Percentiles rank a stretch among this genome's conserved stretches.
These are phyloP conservation scores for Backusella parvicylindrica DNA, from an alignment of 192 early-diverging fungal genomes.

Conservation along the genomic window DNA sequence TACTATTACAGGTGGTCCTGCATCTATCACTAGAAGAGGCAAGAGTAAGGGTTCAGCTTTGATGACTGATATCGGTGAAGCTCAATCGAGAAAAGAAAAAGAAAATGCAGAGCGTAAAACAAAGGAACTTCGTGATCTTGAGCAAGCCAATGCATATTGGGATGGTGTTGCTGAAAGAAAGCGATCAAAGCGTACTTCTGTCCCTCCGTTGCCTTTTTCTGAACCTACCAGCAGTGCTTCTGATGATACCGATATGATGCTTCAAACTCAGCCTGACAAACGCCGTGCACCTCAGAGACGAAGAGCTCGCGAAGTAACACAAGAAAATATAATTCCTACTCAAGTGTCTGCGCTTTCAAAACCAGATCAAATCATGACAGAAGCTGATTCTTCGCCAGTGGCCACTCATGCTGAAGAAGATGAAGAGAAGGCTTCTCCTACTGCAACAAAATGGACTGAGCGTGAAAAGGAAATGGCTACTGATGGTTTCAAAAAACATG, in stretches of 20 bases:
- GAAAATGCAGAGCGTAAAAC: constrained; percentile 42
- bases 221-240: not conserved
- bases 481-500: constrained; percentile 61
- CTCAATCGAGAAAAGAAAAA: constrained; percentile 38
- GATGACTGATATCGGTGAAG: constrained; percentile 53
- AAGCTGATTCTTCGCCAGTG: constrained; percentile 6
- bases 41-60: constrained; percentile 40
- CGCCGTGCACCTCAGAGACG: constrained; percentile 2
- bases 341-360: not conserved
- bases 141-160: constrained; percentile 39
- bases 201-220: not conserved
- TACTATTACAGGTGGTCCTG: constrained; percentile 34
- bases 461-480: constrained; percentile 59
- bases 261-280: not conserved
- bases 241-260: not conserved
- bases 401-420: constrained; percentile 1
- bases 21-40: constrained; percentile 27
- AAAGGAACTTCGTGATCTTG: constrained; percentile 44
- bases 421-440: constrained; percentile 20
- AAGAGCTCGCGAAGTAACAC: not conserved
- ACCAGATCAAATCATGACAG: not conserved
- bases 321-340: not conserved
- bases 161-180: constrained; percentile 28
- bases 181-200: not conserved
- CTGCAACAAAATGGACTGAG: constrained; percentile 48